These are phyloP conservation scores for Phanerochaete sordida DNA, from an alignment of 768 basidiomycete genomes.

Conservation along the genomic window DNA sequence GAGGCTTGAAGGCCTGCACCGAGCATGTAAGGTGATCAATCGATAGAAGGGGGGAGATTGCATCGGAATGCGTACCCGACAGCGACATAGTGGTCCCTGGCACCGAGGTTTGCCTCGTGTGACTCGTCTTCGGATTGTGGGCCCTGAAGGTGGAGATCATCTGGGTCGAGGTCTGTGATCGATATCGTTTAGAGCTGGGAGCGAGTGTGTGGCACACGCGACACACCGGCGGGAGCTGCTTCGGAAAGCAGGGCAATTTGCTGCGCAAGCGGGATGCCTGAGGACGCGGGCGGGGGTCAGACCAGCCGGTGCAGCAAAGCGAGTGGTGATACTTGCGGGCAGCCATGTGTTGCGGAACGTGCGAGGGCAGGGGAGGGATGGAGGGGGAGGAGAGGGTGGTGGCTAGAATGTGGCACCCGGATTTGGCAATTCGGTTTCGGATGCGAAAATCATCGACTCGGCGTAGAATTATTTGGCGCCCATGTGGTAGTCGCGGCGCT, in stretches of 20 bases:
- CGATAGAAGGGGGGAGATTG: background rate
- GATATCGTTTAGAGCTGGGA: conserved; percentile 9
- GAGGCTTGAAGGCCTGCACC: conserved; percentile 61
- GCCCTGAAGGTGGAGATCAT: conserved; percentile 50
- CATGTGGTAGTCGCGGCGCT: background rate
- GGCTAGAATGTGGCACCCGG: background rate
- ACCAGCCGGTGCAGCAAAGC: background rate
- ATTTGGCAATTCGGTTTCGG: conserved; percentile 7
- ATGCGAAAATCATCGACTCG: conserved; percentile 10
- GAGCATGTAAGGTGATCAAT: background rate
- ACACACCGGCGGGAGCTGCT: conserved; percentile 62
- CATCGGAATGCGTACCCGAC: conserved; percentile 60
- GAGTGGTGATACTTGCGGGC: background rate
- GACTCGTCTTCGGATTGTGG: conserved; percentile 40
- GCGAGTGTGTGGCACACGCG: background rate
- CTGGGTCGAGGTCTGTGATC: conserved; percentile 67
- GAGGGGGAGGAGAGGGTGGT: background rate
- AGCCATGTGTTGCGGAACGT: background rate
- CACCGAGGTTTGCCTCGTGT: conserved; percentile 31
- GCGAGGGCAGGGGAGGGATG: background rate
- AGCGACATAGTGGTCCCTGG: conserved; percentile 78
- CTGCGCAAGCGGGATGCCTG: conserved; percentile 63
- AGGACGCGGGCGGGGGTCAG: background rate
- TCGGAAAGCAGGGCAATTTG: conserved; percentile 82
- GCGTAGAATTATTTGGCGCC: conserved; percentile 2